Conservation (phyloP, 2,329 filamentous ascomycete species). For the Penicillium sp. region DNA sequence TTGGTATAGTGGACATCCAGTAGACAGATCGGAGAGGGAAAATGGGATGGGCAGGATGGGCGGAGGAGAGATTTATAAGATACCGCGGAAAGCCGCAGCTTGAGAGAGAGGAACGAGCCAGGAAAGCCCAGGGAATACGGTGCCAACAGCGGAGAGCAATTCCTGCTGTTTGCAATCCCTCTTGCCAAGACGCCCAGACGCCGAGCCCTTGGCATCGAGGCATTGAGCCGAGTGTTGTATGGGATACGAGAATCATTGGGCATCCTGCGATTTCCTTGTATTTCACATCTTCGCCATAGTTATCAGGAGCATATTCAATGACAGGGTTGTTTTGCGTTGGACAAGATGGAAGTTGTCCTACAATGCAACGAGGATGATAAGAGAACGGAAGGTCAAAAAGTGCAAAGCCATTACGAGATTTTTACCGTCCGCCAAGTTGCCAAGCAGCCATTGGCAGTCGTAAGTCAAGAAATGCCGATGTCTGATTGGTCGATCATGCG, state of each 20-base stretch:
- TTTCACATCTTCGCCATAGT: neutral
- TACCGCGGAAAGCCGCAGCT: conserved; percentile 11
- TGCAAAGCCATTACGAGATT: conserved; percentile 14
- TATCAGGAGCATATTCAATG: neutral
- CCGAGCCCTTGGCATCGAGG: conserved; percentile 34
- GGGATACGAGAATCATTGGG: neutral
- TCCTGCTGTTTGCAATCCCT: conserved; percentile 24
- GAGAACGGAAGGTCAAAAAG: conserved; percentile 13
- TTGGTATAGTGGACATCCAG: conserved; percentile 8
- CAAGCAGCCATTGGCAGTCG: conserved; percentile 15
- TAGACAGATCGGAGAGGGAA: conserved; percentile 10
- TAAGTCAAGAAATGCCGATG: neutral
- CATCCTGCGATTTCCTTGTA: neutral
- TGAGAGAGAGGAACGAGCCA: conserved; percentile 23
- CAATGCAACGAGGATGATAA: neutral
- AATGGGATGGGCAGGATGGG: conserved; percentile 8
- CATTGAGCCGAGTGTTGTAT: conserved; percentile 19
- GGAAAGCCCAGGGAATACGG: conserved; percentile 24
- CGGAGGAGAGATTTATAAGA: conserved; percentile 17
- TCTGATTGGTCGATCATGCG: conserved; percentile 13
- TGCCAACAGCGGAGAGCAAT: conserved; percentile 23
- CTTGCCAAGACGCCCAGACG: conserved; percentile 32
- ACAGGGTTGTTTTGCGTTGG: conserved; percentile 1
- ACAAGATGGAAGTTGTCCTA: conserved; percentile 5
- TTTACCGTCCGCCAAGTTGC: conserved; percentile 27